Evolutionary conservation across 1,139 yeast species (phyloP), one percentile per base, ranked within the genome.

Genomic region (Taiozyma onychis): DNA sequence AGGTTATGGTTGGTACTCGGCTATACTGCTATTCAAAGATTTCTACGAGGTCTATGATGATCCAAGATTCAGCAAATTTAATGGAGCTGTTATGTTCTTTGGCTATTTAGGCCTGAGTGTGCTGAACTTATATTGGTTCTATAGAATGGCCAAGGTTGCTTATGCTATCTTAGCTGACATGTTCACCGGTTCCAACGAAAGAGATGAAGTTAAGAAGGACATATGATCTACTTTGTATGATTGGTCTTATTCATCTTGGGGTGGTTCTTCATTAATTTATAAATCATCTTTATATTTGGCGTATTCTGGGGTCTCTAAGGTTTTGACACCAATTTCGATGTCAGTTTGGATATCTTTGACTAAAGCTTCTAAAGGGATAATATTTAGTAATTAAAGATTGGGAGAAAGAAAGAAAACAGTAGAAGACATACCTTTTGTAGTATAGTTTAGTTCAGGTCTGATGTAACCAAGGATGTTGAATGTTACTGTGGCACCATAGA

Each of bases 361-460:
- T 59, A 95, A 73, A 0, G 95, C 96, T 57, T 93, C 97, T 45
- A 18, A 10, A 18, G 26, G 26, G 7, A 18, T 5, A 21, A 18
- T 21, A 37, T 26, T 37, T 18, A 37, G 41, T 37, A 37, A 18
- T 18, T 18, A 18, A 18, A 18, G 2, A 18, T 18, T 18, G 2
- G 18, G 18, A 18, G 18, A 18, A 35, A 35, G 21, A 35, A 6
- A 30, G n/a, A 6, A 32, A n/a, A 32, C 4, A 44, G 44, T 44
- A 41, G 50, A 49, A 32, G 14, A 63, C 71, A 44, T 55, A 68
- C 72, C 72, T 37, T 37, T 37, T 6, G 96, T 83, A 13, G 90
- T 85, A 64, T 90, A 95, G 65, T 91, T 80, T 59, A 89, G 75
- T 66, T 95, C 98, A 0, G 97, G 96, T 55, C 99, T 78, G 44